Evolutionary conservation across 1,284 basidiomycete species (phyloP).

Genomic region (Coniferiporia sulphurascens): DNA sequence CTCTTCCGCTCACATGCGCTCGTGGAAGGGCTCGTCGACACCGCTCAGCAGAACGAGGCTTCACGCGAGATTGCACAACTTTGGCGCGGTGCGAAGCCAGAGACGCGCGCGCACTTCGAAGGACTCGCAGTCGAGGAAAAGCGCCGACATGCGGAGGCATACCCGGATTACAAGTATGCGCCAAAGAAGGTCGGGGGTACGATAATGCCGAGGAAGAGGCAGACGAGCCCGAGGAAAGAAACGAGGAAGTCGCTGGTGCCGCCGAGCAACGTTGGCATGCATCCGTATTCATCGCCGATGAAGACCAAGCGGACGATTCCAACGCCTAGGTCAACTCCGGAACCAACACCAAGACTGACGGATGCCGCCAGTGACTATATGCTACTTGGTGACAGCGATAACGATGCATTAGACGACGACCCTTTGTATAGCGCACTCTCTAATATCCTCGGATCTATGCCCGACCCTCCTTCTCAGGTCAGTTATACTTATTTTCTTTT

Average conservation of each 20-base stretch:
- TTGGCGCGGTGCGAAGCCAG: neutral
- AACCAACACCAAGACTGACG: neutral
- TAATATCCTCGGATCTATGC: neutral
- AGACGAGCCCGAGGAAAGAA: neutral
- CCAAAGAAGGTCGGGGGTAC: constrained; percentile 9
- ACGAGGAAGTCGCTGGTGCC: neutral
- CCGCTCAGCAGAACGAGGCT: constrained; percentile 9
- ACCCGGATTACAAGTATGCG: constrained; percentile 12
- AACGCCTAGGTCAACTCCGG: constrained; percentile 4
- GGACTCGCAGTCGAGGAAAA: constrained; percentile 10
- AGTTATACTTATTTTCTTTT: neutral
- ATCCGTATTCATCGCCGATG: neutral
- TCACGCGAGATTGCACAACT: constrained; percentile 10
- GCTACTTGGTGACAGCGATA: neutral
- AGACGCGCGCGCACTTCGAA: constrained; percentile 4
- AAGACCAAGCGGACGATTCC: neutral
- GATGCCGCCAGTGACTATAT: neutral
- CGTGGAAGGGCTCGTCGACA: neutral
- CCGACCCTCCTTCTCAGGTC: neutral
- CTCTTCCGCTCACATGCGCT: constrained; percentile 87
- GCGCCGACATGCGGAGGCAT: constrained; percentile 3
- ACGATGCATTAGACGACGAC: neutral
- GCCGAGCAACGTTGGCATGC: neutral
- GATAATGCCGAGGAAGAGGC: neutral
- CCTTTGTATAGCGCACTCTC: neutral